A percentile compares a stretch with the other conserved stretches of the same genome.
These are phyloP conservation scores for Metschnikowia kofuensis DNA, from an alignment of 805 yeast species.

Conservation along the genomic window DNA sequence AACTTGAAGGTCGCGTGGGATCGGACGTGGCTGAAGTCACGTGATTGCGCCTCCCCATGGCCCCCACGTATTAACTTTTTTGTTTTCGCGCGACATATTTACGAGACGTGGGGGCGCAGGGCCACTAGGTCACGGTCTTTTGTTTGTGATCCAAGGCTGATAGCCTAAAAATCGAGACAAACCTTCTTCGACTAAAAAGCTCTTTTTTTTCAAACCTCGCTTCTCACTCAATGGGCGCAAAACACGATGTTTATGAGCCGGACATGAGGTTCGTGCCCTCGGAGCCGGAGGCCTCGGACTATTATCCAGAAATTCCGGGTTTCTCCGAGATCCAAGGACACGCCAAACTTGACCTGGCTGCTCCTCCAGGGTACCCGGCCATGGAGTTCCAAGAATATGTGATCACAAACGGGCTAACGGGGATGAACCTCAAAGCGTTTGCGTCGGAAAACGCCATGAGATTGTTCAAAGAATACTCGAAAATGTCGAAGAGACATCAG, in stretches of 20 bases:
- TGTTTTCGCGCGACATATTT: too few relatives aligned
- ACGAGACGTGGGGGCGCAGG: too few relatives aligned
- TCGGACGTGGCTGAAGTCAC: too few relatives aligned
- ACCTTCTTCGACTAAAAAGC: too few relatives aligned
- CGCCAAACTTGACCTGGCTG: background rate
- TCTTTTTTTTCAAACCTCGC: too few relatives aligned
- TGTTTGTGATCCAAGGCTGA: too few relatives aligned
- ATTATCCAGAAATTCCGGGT: background rate
- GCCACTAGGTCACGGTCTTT: too few relatives aligned
- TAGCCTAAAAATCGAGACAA: too few relatives aligned
- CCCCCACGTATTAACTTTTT: too few relatives aligned
- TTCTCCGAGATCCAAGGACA: too few relatives aligned
- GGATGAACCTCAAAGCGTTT: conserved; percentile 7
- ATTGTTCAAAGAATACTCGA: conserved; percentile 8
- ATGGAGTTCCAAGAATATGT: conserved; percentile 4
- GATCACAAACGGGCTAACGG: conserved; percentile 6
- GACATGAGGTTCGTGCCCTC: background rate
- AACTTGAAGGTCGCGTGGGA: too few relatives aligned
- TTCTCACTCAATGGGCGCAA: background rate
- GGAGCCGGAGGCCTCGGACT: background rate
- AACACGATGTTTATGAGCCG: background rate
- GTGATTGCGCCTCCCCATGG: too few relatives aligned
- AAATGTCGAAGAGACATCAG: conserved; percentile 1
- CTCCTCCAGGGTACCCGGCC: conserved; percentile 6
- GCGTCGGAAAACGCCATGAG: conserved; percentile 9